These are phyloP conservation scores for Naganishia antarctica DNA, from an alignment of 768 basidiomycete genomes.

Conservation along the genomic window DNA sequence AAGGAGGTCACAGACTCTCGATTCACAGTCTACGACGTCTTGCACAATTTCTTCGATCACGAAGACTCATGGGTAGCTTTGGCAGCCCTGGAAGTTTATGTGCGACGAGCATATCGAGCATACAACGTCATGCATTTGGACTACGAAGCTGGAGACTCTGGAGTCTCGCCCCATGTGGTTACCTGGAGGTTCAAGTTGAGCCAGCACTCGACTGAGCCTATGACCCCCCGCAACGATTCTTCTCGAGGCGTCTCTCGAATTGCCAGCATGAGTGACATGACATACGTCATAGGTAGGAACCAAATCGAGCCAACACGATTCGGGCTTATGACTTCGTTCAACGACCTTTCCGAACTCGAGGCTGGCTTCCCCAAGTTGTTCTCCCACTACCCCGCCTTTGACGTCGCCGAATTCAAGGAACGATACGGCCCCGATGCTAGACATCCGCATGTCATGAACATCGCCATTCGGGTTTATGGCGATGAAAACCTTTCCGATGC, in stretches of 20 bases:
- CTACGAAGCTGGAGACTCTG: constrained; percentile 83
- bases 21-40: constrained; percentile 94
- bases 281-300: constrained; percentile 76
- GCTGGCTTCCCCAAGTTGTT: constrained; percentile 72
- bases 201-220: constrained; percentile 58
- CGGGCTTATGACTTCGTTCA: constrained; percentile 88
- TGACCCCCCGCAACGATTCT: constrained; percentile 49
- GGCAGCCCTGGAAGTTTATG: constrained; percentile 91
- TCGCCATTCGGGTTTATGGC: constrained; percentile 83
- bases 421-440: constrained; percentile 68
- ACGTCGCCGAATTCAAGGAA: constrained; percentile 64
- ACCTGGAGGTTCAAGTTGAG: constrained; percentile 96
- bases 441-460: constrained; percentile 87
- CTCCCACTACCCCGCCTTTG: constrained; percentile 67
- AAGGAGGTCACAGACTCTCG: constrained; percentile 91
- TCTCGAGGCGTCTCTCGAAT: constrained; percentile 65
- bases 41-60: constrained; percentile 91
- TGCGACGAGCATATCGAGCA: constrained; percentile 90
- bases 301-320: constrained; percentile 83
- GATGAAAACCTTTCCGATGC: constrained; percentile 70
- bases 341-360: constrained; percentile 62
- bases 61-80: constrained; percentile 75
- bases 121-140: constrained; percentile 87
- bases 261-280: constrained; percentile 91
- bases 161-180: constrained; percentile 70